phyloP scores from a whole-genome alignment of 192 early-diverging fungal species.

The Pecoramyces ruminantium region DNA sequence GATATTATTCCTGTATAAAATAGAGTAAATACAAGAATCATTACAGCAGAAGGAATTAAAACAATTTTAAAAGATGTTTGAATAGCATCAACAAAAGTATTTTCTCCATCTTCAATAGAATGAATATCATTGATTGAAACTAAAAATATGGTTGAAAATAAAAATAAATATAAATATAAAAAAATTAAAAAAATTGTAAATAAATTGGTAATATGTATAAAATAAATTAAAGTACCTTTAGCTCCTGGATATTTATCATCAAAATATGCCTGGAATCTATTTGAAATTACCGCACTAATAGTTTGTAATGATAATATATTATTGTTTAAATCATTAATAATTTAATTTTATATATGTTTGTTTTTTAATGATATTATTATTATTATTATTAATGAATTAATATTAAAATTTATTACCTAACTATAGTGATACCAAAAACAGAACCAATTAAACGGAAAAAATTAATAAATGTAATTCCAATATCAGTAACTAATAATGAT shows the following conservation, averaged over 20 bases:
- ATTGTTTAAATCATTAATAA: no score
- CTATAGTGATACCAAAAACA: background rate
- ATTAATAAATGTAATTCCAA: background rate
- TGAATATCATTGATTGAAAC: background rate
- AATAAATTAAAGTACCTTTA: background rate
- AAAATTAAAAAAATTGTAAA: no score
- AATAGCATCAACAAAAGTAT: background rate
- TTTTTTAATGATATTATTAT: no score
- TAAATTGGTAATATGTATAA: no score
- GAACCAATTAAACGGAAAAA: background rate
- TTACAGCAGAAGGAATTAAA: background rate
- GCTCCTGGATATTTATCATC: background rate
- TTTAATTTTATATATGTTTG: no score
- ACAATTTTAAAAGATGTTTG: background rate
- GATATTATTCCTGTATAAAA: background rate
- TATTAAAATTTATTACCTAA: no score
- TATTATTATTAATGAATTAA: no score
- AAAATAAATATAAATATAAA: no score
- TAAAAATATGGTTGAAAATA: background rate
- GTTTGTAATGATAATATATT: no score
- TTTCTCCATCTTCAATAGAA: background rate
- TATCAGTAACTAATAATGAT: background rate
- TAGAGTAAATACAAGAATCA: background rate
- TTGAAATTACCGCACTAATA: background rate
- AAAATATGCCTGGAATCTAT: background rate